These are phyloP conservation scores for Lyophyllum shimeji DNA, from an alignment of 768 basidiomycete genomes.

Conservation along the genomic window DNA sequence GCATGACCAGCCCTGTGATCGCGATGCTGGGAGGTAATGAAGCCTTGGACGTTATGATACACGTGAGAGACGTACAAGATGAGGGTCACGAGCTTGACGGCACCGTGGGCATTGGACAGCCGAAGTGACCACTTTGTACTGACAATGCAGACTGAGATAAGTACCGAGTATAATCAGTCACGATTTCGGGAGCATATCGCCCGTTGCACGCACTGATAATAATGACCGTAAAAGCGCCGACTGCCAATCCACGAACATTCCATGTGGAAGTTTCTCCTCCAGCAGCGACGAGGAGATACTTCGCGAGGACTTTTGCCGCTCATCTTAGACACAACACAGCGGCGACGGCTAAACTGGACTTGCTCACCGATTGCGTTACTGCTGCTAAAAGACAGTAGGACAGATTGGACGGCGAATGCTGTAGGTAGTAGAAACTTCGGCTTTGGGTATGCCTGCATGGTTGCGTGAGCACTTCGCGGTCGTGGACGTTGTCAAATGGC, in stretches of 20 bases:
- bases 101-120: constrained; percentile 31
- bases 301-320: constrained; percentile 28
- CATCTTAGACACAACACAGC: background rate
- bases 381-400: constrained; percentile 35
- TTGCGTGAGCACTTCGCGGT: background rate
- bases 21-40: constrained; percentile 34
- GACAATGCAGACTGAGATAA: constrained; percentile 26
- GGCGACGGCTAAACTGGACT: background rate
- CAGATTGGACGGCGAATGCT: constrained; percentile 41
- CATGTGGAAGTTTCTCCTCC: constrained; percentile 28
- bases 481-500: background rate
- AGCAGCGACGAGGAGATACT: constrained; percentile 34
- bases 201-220: constrained; percentile 23
- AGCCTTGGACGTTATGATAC: background rate
- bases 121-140: constrained; percentile 40
- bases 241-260: constrained; percentile 34
- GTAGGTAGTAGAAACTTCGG: constrained; percentile 43
- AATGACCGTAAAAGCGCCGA: constrained; percentile 31
- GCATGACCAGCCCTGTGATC: constrained; percentile 58
- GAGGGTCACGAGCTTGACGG: constrained; percentile 31
- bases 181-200: background rate
- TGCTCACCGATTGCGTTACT: constrained; percentile 37
- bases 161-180: background rate
- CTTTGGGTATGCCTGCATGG: constrained; percentile 37
- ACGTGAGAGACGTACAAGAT: constrained; percentile 23